These are phyloP conservation scores for Simmondsia chinensis DNA, from an alignment of 148 eudicot species.

Conservation along the genomic window DNA sequence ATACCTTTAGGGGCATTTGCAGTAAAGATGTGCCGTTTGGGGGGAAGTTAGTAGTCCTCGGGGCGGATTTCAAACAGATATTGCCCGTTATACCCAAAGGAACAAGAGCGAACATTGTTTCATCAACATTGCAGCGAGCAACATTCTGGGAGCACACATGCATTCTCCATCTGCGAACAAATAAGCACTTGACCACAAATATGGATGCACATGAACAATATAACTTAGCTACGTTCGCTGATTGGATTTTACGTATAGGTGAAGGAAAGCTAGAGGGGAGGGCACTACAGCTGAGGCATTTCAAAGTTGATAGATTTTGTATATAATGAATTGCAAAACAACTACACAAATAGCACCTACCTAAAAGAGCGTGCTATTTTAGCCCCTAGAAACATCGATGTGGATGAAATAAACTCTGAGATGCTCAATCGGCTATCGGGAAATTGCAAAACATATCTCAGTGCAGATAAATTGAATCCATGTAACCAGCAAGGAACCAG, in stretches of 20 bases:
- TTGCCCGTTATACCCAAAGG: neutral
- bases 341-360: neutral
- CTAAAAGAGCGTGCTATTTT: slow-evolving; percentile 5
- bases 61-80: neutral
- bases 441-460: neutral
- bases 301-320: neutral
- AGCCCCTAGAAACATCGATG: slow-evolving; percentile 3
- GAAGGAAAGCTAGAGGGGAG: too few species aligned
- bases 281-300: neutral
- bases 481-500: neutral
- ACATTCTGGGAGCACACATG: neutral
- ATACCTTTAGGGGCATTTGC: neutral
- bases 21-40: neutral
- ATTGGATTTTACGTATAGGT: too few species aligned
- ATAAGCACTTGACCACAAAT: neutral
- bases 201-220: too few species aligned
- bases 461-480: slow-evolving; percentile 1
- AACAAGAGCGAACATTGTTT: neutral
- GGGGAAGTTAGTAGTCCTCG: neutral
- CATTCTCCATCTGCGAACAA: neutral
- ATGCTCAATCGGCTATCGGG: neutral
- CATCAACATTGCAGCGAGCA: neutral
- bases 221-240: too few species aligned
- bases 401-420: neutral
- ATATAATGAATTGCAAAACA: neutral